Evolutionary conservation across 1,284 basidiomycete species (phyloP).

Genomic region (Phellopilus nigrolimitatus): DNA sequence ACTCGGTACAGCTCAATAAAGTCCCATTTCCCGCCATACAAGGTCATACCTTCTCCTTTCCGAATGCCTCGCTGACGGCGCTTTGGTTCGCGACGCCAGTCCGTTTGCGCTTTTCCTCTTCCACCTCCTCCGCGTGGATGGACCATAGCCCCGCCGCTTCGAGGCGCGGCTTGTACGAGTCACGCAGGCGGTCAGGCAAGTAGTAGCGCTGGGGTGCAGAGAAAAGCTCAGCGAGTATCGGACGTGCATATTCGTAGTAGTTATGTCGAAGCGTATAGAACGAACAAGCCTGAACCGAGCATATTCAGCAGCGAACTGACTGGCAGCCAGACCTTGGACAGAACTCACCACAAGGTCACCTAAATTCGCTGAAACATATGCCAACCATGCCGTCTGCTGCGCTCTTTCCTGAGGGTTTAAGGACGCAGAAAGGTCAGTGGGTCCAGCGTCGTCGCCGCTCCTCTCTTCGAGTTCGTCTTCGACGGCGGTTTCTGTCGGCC

Average conservation of each 20-base stretch:
- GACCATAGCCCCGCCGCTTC: slow-evolving; percentile 63
- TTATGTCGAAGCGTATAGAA: slow-evolving; percentile 60
- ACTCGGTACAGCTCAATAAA: too few relatives aligned
- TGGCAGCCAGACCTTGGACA: neutral
- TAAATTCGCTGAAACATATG: slow-evolving; percentile 60
- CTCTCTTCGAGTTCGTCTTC: slow-evolving; percentile 7
- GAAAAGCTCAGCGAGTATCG: slow-evolving; percentile 50
- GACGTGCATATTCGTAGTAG: slow-evolving; percentile 52
- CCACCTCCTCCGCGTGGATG: slow-evolving; percentile 40
- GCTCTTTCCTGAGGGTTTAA: slow-evolving; percentile 44
- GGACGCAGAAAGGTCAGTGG: slow-evolving; percentile 40
- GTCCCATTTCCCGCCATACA: too few relatives aligned
- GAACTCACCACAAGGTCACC: slow-evolving; percentile 63
- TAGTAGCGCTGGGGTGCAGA: slow-evolving; percentile 69
- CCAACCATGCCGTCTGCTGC: slow-evolving; percentile 52
- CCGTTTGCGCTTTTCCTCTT: slow-evolving; percentile 30
- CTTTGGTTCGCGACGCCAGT: slow-evolving; percentile 33
- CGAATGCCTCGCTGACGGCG: slow-evolving; percentile 43
- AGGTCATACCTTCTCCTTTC: slow-evolving; percentile 53
- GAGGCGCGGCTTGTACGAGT: slow-evolving; percentile 49
- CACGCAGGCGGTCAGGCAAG: slow-evolving; percentile 58
- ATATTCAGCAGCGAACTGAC: slow-evolving; percentile 1
- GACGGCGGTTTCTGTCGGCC: slow-evolving; percentile 28
- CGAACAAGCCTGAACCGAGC: slow-evolving; percentile 40
- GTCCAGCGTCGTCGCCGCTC: slow-evolving; percentile 19